Conservation (phyloP, 768 basidiomycete species). For the Suillus brevipes region DNA sequence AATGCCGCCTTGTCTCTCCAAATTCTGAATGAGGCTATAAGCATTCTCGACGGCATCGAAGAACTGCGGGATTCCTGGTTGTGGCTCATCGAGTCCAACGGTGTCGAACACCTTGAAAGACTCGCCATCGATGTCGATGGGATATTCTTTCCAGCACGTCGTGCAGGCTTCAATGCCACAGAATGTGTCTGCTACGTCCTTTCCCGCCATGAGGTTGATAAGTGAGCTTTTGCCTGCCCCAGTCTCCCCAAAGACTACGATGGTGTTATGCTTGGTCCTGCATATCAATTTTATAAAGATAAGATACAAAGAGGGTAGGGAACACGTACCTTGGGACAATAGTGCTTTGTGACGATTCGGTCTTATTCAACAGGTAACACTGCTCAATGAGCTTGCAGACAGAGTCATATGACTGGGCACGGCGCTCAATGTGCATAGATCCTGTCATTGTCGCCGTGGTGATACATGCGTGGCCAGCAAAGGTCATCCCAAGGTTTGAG, state of each 20-base stretch:
- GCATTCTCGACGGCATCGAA: constrained; percentile 29
- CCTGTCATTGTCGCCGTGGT: constrained; percentile 24
- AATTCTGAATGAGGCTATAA: constrained; percentile 31
- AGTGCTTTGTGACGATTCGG: not conserved
- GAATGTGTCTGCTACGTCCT: constrained; percentile 25
- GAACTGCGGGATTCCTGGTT: constrained; percentile 26
- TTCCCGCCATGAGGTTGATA: constrained; percentile 31
- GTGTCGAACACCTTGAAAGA: constrained; percentile 34
- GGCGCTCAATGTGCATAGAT: not conserved
- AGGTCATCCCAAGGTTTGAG: constrained; percentile 34
- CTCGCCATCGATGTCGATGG: constrained; percentile 20
- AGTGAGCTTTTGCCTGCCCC: constrained; percentile 35
- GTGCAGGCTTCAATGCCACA: constrained; percentile 36
- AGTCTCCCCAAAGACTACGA: constrained; percentile 44
- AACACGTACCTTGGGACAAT: not conserved
- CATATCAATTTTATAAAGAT: not conserved
- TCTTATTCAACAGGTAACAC: not conserved
- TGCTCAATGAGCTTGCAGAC: constrained; percentile 13
- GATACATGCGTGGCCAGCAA: constrained; percentile 41
- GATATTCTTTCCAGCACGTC: constrained; percentile 30
- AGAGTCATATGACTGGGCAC: constrained; percentile 18
- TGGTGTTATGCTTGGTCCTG: constrained; percentile 22
- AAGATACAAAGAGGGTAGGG: not conserved
- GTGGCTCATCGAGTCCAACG: constrained; percentile 34
- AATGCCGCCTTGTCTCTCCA: constrained; percentile 36